A percentile compares a stretch with the other conserved stretches of the same genome.
These are phyloP conservation scores for Fusarium napiforme DNA, from an alignment of 2,329 filamentous ascomycete genomes.

Conservation along the genomic window DNA sequence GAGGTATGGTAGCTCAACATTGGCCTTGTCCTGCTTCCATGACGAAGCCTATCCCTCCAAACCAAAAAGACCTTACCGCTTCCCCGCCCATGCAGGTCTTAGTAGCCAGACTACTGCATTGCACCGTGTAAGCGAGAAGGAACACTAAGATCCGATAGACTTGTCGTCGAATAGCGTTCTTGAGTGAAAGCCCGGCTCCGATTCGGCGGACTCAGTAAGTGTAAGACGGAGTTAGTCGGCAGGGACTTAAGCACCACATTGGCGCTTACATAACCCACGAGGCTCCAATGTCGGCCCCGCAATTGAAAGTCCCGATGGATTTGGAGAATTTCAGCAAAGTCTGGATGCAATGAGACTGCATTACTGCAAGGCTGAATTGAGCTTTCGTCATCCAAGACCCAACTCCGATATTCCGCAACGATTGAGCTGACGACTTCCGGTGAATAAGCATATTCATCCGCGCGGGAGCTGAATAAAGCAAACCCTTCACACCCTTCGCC, in stretches of 20 bases:
- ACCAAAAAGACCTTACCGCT: not conserved
- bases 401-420: not conserved
- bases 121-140: slow-evolving; percentile 15
- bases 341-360: not conserved
- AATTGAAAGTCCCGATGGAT: slow-evolving; percentile 17
- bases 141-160: slow-evolving; percentile 12
- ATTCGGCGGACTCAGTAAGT: slow-evolving; percentile 22
- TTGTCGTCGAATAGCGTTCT: slow-evolving; percentile 3
- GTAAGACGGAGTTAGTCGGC: slow-evolving; percentile 43
- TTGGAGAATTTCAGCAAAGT: slow-evolving; percentile 26
- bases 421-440: slow-evolving; percentile 16
- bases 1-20: slow-evolving; percentile 9
- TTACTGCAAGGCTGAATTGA: slow-evolving; percentile 28
- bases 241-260: slow-evolving; percentile 38
- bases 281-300: slow-evolving; percentile 27
- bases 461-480: slow-evolving; percentile 9
- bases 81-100: slow-evolving; percentile 9
- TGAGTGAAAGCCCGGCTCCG: slow-evolving; percentile 33
- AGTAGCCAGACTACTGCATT: slow-evolving; percentile 22
- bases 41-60: slow-evolving; percentile 12
- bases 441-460: slow-evolving; percentile 10
- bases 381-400: slow-evolving; percentile 22
- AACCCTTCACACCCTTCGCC: not conserved
- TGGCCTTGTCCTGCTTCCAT: slow-evolving; percentile 5
- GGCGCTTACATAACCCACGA: slow-evolving; percentile 30